Evolutionary conservation across 768 basidiomycete species (phyloP).

Genomic region (Dioszegia crocea): DNA sequence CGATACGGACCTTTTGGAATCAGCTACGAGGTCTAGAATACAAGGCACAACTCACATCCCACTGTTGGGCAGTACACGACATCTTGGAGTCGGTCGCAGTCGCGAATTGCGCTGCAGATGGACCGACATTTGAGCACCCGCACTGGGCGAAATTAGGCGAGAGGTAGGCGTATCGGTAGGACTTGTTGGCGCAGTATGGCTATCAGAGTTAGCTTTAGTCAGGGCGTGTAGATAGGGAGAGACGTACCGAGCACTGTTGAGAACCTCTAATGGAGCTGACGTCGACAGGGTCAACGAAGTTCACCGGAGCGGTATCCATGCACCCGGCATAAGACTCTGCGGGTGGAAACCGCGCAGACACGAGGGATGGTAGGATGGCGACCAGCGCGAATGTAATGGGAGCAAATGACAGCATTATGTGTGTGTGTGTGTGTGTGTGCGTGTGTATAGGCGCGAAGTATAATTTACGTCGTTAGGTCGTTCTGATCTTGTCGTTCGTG

Average conservation of each 20-base stretch:
- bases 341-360: background rate
- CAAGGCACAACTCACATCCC: background rate
- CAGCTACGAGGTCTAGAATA: background rate
- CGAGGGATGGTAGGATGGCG: background rate
- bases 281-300: background rate
- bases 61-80: background rate
- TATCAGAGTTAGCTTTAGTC: background rate
- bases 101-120: background rate
- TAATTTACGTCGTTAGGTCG: background rate
- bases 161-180: slow-evolving; percentile 1
- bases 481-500: background rate
- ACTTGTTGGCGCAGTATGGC: background rate
- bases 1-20: background rate
- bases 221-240: background rate
- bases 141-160: background rate
- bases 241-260: background rate
- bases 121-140: slow-evolving; percentile 2
- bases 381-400: background rate
- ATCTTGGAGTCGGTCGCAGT: background rate
- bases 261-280: background rate
- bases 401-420: background rate
- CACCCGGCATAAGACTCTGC: slow-evolving; percentile 4
- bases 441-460: background rate
- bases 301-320: background rate
- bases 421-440: background rate